These are phyloP conservation scores for Russula olivacea DNA, from an alignment of 768 basidiomycete genomes.

Conservation along the genomic window DNA sequence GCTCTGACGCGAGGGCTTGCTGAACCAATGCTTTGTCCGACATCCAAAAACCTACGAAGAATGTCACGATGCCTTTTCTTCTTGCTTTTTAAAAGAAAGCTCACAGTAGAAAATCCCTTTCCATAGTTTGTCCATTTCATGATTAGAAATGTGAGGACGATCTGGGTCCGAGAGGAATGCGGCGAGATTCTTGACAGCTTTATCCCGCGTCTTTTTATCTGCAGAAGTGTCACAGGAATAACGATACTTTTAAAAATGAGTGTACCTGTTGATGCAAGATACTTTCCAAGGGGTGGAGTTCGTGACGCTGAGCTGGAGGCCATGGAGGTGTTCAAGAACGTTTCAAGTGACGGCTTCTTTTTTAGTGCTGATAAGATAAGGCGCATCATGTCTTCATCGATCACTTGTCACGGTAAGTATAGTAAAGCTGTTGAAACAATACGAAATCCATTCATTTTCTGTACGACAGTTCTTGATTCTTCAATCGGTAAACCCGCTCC, in stretches of 20 bases:
- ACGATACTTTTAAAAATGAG: background rate
- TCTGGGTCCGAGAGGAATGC: conserved; percentile 68
- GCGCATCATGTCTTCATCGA: conserved; percentile 49
- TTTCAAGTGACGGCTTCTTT: background rate
- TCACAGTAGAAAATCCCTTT: conserved; percentile 96
- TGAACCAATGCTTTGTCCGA: conserved; percentile 97
- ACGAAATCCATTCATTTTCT: background rate
- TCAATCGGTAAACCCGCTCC: conserved; percentile 76
- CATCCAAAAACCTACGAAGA: conserved; percentile 89
- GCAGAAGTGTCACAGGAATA: conserved; percentile 2
- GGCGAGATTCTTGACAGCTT: conserved; percentile 75
- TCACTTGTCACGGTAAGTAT: conserved; percentile 81
- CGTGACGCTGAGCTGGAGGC: conserved; percentile 32
- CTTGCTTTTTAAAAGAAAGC: conserved; percentile 25
- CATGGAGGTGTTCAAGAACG: conserved; percentile 27
- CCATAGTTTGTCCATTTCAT: conserved; percentile 91
- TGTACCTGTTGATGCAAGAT: conserved; percentile 80
- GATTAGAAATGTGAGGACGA: conserved; percentile 52
- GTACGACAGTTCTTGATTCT: conserved; percentile 69
- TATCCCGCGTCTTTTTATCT: conserved; percentile 93
- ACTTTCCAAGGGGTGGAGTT: conserved; percentile 75
- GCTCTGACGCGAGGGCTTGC: conserved; percentile 79
- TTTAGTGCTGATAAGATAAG: conserved; percentile 16
- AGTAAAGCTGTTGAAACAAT: background rate
- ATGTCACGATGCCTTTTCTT: conserved; percentile 7